Conservation (phyloP, 1,139 yeast species). For the Pichia sp. region DNA sequence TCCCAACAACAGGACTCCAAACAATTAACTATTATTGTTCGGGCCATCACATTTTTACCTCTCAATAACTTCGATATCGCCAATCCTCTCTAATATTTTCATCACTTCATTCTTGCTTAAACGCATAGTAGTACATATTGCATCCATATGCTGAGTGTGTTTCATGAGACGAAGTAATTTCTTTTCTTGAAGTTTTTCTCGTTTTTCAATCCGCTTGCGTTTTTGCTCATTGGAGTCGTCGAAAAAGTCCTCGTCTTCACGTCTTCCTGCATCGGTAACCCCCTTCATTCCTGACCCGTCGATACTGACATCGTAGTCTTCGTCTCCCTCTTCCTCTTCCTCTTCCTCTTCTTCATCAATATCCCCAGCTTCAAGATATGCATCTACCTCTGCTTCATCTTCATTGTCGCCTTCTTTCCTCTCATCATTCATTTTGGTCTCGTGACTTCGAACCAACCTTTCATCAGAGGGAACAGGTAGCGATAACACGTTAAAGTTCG, state of each 20-base stretch:
- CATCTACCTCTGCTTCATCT: conserved; percentile 13
- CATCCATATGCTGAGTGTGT: conserved; percentile 19
- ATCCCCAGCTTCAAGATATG: conserved; percentile 3
- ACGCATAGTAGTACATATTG: conserved; percentile 20
- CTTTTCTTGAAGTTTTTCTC: conserved; percentile 34
- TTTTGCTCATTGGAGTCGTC: conserved; percentile 19
- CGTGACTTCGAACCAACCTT: not conserved
- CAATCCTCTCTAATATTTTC: conserved; percentile 15
- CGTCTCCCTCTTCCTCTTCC: conserved; percentile 17
- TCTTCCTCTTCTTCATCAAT: conserved; percentile 14
- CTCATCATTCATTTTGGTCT: not conserved
- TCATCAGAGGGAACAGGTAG: conserved; percentile 18
- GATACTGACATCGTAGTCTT: conserved; percentile 19
- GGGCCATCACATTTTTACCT: not conserved
- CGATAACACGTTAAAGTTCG: conserved; percentile 21
- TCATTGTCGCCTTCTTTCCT: conserved; percentile 4
- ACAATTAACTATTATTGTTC: not conserved
- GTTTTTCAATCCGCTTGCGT: conserved; percentile 26
- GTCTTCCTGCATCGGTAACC: conserved; percentile 12
- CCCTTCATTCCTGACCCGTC: not conserved
- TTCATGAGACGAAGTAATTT: conserved; percentile 40
- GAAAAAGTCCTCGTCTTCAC: conserved; percentile 13
- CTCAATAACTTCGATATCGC: conserved; percentile 17
- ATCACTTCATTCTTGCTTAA: conserved; percentile 13
- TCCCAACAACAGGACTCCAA: not conserved